Evolutionary conservation across 768 basidiomycete genomes (phyloP).

Genomic region (Holtermanniella nyarrowii): DNA sequence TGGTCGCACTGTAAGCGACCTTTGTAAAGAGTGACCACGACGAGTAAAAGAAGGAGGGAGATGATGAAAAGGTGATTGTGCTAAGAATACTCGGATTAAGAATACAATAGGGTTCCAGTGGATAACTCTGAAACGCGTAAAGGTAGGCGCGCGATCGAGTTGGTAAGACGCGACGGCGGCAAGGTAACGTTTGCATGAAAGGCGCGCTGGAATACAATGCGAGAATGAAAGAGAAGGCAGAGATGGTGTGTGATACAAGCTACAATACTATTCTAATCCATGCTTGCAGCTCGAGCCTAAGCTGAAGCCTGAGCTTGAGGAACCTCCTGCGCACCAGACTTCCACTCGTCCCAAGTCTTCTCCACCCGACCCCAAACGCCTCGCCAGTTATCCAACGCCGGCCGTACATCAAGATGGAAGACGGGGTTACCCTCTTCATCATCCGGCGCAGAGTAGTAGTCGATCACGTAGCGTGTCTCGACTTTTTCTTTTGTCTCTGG

Average conservation of each 20-base stretch:
- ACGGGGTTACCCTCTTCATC: constrained; percentile 86
- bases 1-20: neutral
- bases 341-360: neutral
- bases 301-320: no score
- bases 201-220: no score
- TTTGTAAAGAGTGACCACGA: neutral
- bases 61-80: neutral
- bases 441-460: constrained; percentile 91
- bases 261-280: no score
- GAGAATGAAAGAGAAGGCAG: no score
- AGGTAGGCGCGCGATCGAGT: neutral
- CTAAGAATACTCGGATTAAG: neutral
- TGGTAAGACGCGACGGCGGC: no score
- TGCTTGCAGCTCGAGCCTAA: no score
- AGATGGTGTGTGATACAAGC: no score
- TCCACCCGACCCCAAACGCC: neutral
- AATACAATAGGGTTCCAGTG: no score
- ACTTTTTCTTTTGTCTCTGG: neutral
- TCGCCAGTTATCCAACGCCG: constrained; percentile 66
- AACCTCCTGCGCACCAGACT: neutral
- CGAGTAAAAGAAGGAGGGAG: neutral
- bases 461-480: constrained; percentile 90
- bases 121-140: neutral
- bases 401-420: constrained; percentile 89
- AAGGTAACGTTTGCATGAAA: no score